Evolutionary conservation across 257 asterid species (phyloP).

Genomic region (Galeopsis tetrahit): DNA sequence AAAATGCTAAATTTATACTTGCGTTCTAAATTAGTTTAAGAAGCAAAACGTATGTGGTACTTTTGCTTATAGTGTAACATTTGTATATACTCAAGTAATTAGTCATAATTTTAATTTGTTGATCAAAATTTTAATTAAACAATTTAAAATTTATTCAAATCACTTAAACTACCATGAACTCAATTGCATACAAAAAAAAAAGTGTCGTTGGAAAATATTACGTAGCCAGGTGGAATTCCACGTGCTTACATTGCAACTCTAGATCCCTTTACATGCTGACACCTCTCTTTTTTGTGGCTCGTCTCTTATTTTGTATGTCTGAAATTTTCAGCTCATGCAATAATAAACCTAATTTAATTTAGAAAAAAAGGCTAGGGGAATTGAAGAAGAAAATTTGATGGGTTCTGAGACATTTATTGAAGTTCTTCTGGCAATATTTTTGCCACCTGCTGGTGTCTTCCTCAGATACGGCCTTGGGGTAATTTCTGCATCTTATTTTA

Average conservation of each 20-base stretch:
- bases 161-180: no score
- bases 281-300: constrained; percentile 28
- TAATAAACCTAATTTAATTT: not conserved
- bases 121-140: no score
- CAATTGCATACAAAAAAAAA: no score
- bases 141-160: no score
- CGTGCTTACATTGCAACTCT: constrained; percentile 41
- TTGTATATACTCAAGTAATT: no score
- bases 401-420: constrained; percentile 87
- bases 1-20: no score
- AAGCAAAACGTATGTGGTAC: no score
- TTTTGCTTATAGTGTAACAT: no score
- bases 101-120: no score
- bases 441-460: constrained; percentile 95
- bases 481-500: constrained; percentile 21
- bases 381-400: constrained; percentile 40
- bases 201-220: no score
- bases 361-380: not conserved
- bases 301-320: not conserved
- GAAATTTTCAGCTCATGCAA: not conserved
- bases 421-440: constrained; percentile 74
- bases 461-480: constrained; percentile 94
- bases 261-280: constrained; percentile 32
- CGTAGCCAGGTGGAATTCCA: constrained; percentile 38
- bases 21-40: no score